These are phyloP conservation scores for Ceratocystis lukuohia DNA, from an alignment of 2,329 filamentous ascomycete species.

Conservation along the genomic window DNA sequence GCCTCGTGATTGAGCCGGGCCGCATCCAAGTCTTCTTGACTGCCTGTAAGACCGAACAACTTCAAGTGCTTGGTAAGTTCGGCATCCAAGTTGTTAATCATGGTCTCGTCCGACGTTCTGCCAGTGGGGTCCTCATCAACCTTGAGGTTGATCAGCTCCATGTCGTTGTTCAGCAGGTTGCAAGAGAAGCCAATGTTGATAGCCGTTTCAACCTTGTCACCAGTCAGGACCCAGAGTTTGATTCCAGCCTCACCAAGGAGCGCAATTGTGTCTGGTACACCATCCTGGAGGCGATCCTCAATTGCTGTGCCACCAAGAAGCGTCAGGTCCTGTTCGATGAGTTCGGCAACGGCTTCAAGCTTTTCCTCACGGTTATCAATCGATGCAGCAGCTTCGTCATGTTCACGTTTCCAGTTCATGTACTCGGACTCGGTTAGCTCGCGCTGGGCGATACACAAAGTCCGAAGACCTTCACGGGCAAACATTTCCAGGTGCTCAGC, in stretches of 20 bases:
- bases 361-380: constrained; percentile 84
- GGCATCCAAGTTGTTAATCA: constrained; percentile 47
- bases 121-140: constrained; percentile 58
- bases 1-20: constrained; percentile 76
- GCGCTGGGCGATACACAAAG: constrained; percentile 80
- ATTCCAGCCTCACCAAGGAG: constrained; percentile 86
- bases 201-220: constrained; percentile 96
- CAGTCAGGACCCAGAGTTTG: constrained; percentile 95
- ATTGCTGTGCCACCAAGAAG: constrained; percentile 91
- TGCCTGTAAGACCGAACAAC: constrained; percentile 66
- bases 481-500: constrained; percentile 96
- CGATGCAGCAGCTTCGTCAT: constrained; percentile 74
- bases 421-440: constrained; percentile 75
- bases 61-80: constrained; percentile 62
- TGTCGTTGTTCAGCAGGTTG: constrained; percentile 91
- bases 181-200: constrained; percentile 99
- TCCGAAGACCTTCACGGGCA: constrained; percentile 85
- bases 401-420: constrained; percentile 66
- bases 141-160: constrained; percentile 89
- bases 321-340: constrained; percentile 79
- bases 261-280: constrained; percentile 89
- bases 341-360: constrained; percentile 74
- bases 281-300: constrained; percentile 91
- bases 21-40: constrained; percentile 66
- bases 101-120: constrained; percentile 34